Evolutionary conservation across 331 rosid genomes (phyloP).

Genomic region (Prunus yedoensis): DNA sequence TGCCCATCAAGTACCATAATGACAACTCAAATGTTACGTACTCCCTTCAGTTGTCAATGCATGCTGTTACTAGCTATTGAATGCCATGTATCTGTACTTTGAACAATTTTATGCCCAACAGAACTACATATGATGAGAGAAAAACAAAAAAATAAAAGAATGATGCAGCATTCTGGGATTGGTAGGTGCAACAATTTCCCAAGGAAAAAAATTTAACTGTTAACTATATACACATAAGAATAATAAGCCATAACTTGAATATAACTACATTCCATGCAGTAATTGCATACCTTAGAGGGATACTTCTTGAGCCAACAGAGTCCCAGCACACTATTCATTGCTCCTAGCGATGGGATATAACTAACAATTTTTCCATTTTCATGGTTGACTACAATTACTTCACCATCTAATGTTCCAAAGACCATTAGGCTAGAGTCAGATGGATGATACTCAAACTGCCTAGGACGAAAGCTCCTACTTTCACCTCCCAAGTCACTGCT

Average conservation of each 20-base stretch:
- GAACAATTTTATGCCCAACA: neutral
- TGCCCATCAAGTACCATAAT: neutral
- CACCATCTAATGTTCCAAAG: conserved; percentile 86
- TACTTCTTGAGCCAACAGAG: conserved; percentile 85
- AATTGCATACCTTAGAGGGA: conserved; percentile 71
- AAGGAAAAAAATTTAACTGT: no score
- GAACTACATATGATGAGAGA: neutral
- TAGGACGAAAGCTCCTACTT: conserved; percentile 59
- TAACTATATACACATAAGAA: no score
- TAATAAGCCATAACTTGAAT: neutral
- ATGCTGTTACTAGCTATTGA: neutral
- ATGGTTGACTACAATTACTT: conserved; percentile 76
- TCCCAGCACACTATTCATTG: conserved; percentile 80
- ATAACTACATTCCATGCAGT: conserved; percentile 12
- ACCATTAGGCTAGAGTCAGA: conserved; percentile 72
- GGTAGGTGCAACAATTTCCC: neutral
- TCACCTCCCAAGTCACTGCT: conserved; percentile 48
- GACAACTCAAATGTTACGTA: neutral
- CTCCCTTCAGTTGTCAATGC: conserved; percentile 6
- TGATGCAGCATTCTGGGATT: neutral
- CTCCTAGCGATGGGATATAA: conserved; percentile 74
- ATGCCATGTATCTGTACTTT: neutral
- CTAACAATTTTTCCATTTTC: conserved; percentile 60
- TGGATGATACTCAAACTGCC: conserved; percentile 92
- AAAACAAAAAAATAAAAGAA: neutral